Percentiles rank a stretch among this genome's conserved stretches.
phyloP scores from a whole-genome alignment of 345 rosid genomes.

The Clarkia xantiana region DNA sequence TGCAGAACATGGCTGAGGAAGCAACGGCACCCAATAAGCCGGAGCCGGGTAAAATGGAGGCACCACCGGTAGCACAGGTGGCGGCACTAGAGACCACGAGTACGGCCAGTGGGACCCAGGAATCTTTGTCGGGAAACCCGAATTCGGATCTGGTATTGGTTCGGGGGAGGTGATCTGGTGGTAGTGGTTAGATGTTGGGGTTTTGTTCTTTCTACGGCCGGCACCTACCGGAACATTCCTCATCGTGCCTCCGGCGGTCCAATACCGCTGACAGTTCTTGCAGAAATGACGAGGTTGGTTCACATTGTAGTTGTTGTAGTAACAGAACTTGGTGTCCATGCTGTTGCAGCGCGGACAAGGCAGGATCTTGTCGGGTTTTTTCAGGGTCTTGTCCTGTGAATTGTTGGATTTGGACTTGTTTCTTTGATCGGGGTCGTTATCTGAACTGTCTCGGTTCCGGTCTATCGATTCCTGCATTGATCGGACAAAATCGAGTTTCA shows the following conservation, averaged over 20 bases:
- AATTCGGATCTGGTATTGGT: constrained; percentile 14
- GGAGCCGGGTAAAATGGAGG: constrained; percentile 20
- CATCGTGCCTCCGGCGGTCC: constrained; percentile 96
- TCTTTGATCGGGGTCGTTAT: constrained; percentile 15
- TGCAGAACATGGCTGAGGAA: constrained; percentile 50
- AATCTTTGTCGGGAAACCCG: too few species aligned
- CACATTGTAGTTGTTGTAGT: constrained; percentile 80
- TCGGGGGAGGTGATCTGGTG: constrained; percentile 47
- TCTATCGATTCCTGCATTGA: too few species aligned
- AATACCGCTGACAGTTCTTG: constrained; percentile 82
- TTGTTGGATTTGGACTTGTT: constrained; percentile 10
- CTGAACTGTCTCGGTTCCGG: too few species aligned
- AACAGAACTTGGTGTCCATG: constrained; percentile 83
- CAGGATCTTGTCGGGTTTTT: constrained; percentile 65
- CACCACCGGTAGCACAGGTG: not conserved
- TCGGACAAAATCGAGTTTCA: too few species aligned
- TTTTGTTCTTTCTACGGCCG: constrained; percentile 81
- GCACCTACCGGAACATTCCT: constrained; percentile 88
- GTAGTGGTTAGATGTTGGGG: constrained; percentile 32
- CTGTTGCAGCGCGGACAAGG: constrained; percentile 89
- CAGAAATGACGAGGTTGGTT: constrained; percentile 87
- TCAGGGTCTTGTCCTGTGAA: constrained; percentile 23
- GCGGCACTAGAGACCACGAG: not conserved
- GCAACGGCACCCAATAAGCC: constrained; percentile 49
- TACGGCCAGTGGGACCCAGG: not conserved